A percentile compares a stretch with the other conserved stretches of the same genome.
These are phyloP conservation scores for Ephemerocybe angulata DNA, from an alignment of 768 basidiomycete genomes.

Conservation along the genomic window DNA sequence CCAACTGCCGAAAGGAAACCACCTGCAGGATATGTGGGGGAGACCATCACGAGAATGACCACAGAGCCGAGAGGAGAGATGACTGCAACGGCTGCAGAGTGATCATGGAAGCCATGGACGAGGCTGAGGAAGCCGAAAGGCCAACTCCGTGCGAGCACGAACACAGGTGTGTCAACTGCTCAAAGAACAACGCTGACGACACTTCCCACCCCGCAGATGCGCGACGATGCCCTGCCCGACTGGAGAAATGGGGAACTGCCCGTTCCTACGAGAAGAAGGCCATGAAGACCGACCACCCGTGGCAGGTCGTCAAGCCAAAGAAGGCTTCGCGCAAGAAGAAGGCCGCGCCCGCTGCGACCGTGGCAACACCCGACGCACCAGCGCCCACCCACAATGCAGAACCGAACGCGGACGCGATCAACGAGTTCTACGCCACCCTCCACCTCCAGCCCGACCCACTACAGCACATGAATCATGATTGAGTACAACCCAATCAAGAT, in stretches of 20 bases:
- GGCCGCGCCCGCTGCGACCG: background rate
- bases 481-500: background rate
- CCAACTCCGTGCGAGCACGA: background rate
- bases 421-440: background rate
- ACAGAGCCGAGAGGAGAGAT: too few relatives aligned
- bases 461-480: background rate
- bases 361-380: background rate
- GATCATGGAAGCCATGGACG: too few relatives aligned
- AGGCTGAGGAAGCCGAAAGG: background rate
- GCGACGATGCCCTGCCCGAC: slow-evolving; percentile 9
- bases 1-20: background rate
- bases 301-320: slow-evolving; percentile 3
- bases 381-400: background rate
- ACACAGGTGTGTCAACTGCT: slow-evolving; percentile 8
- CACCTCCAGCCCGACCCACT: slow-evolving; percentile 8
- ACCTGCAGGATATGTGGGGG: too few relatives aligned
- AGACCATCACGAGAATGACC: too few relatives aligned
- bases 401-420: background rate
- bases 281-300: slow-evolving; percentile 10
- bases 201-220: slow-evolving; percentile 7
- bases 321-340: background rate
- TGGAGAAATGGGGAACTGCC: slow-evolving; percentile 11
- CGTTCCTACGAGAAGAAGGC: slow-evolving; percentile 9
- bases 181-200: background rate
- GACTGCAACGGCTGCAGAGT: background rate